A percentile compares a stretch with the other conserved stretches of the same genome.
These are phyloP conservation scores for Chloris gayana DNA, from an alignment of 176 grass and related monocot species.

Conservation along the genomic window DNA sequence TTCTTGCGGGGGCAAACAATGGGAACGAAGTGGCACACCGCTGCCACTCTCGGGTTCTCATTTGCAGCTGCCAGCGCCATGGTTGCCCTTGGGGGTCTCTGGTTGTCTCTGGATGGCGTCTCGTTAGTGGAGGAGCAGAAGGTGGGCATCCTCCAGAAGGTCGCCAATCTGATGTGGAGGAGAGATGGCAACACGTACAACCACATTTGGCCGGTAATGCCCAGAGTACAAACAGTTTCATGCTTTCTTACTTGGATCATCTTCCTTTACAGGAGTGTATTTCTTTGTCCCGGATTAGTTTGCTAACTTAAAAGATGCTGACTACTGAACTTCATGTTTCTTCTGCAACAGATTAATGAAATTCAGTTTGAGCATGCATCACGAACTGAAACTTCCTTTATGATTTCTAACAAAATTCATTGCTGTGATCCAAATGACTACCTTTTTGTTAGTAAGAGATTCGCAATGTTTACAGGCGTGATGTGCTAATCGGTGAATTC, in stretches of 20 bases:
- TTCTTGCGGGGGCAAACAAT: constrained; percentile 17
- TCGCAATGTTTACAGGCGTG: not conserved
- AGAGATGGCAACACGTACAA: constrained; percentile 51
- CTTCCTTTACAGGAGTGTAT: no score
- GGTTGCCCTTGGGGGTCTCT: constrained; percentile 16
- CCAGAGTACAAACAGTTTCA: not conserved
- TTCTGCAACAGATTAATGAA: not conserved
- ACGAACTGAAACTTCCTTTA: constrained; percentile 8
- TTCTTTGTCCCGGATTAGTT: no score
- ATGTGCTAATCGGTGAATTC: constrained; percentile 1
- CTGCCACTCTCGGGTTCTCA: constrained; percentile 28
- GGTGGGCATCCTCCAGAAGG: constrained; percentile 39
- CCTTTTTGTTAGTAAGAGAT: not conserved
- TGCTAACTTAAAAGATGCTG: no score
- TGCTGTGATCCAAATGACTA: not conserved
- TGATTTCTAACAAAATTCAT: not conserved
- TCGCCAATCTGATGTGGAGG: constrained; percentile 62
- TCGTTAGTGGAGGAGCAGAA: constrained; percentile 3
- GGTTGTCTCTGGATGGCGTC: not conserved
- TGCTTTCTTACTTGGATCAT: not conserved
- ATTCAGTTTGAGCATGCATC: constrained; percentile 10
- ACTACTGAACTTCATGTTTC: no score
- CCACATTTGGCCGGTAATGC: constrained; percentile 63
- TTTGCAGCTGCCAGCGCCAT: not conserved
- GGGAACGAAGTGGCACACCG: constrained; percentile 45